Conservation (phyloP, 495 filamentous ascomycete genomes). For the Jackrogersella multiformis region DNA sequence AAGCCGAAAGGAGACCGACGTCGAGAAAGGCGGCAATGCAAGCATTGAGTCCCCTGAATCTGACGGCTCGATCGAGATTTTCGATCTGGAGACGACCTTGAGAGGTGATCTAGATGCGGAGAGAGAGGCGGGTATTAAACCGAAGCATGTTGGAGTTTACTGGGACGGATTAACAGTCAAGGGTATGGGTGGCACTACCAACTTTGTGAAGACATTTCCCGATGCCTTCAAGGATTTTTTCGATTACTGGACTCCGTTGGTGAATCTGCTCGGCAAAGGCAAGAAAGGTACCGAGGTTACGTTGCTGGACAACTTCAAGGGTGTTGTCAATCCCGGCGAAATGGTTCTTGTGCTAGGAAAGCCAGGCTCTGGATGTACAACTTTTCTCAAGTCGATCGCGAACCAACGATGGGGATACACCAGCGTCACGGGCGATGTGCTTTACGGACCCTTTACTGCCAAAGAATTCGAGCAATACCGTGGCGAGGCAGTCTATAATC, state of each 20-base stretch:
- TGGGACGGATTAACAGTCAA: constrained; percentile 83
- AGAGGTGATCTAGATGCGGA: constrained; percentile 75
- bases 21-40: constrained; percentile 51
- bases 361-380: constrained; percentile 87
- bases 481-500: constrained; percentile 87
- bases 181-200: constrained; percentile 78
- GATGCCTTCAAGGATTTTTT: constrained; percentile 82
- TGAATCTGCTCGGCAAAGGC: constrained; percentile 65
- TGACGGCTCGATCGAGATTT: constrained; percentile 58
- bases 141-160: constrained; percentile 81
- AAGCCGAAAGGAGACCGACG: constrained; percentile 48
- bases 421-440: constrained; percentile 76
- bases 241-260: constrained; percentile 69
- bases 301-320: constrained; percentile 64
- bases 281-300: constrained; percentile 67
- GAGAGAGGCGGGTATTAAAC: constrained; percentile 76
- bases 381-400: constrained; percentile 84
- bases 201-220: constrained; percentile 83
- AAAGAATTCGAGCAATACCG: constrained; percentile 71
- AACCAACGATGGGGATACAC: constrained; percentile 86
- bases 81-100: constrained; percentile 76
- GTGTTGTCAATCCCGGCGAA: constrained; percentile 76
- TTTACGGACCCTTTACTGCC: constrained; percentile 75
- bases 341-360: constrained; percentile 91
- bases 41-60: constrained; percentile 59